These are phyloP conservation scores for Gossypium gossypioides DNA, from an alignment of 441 rosid species.

Conservation along the genomic window DNA sequence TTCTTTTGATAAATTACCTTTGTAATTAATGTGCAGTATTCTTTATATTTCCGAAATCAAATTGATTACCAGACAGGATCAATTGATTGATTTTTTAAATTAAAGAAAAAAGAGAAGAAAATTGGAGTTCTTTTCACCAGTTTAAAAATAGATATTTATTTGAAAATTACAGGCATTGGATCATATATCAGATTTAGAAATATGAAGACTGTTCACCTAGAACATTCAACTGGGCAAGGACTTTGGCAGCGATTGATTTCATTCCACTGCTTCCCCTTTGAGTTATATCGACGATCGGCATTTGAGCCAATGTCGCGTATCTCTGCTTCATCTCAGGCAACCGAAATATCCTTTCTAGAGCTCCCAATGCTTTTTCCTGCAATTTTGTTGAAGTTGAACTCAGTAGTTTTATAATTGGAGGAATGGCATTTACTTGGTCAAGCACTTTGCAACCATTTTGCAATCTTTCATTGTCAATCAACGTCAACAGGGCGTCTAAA, in stretches of 20 bases:
- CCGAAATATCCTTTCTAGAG: constrained; percentile 26
- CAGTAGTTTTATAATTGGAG: constrained; percentile 24
- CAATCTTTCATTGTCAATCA: constrained; percentile 23
- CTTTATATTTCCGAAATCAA: background rate
- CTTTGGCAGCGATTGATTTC: constrained; percentile 32
- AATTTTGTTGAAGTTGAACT: constrained; percentile 17
- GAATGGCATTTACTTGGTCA: constrained; percentile 20
- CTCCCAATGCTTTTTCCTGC: constrained; percentile 24
- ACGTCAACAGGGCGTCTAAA: constrained; percentile 32
- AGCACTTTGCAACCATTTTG: constrained; percentile 27
- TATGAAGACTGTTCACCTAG: constrained; percentile 29
- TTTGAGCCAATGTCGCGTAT: constrained; percentile 22
- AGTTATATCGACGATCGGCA: constrained; percentile 29
- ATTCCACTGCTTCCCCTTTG: constrained; percentile 24
- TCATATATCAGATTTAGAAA: constrained; percentile 14
- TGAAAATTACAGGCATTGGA: background rate
- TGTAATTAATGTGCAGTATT: background rate
- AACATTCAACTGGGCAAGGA: constrained; percentile 25
- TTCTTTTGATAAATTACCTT: background rate
- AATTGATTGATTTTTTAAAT: too few relatives aligned
- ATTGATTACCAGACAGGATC: background rate
- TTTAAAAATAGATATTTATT: too few relatives aligned
- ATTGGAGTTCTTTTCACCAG: too few relatives aligned
- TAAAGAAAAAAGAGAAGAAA: too few relatives aligned
- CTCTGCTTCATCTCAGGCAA: constrained; percentile 23